Conservation (phyloP, 1,139 yeast genomes). For the Zhuliangozyma parablackwelliae region DNA sequence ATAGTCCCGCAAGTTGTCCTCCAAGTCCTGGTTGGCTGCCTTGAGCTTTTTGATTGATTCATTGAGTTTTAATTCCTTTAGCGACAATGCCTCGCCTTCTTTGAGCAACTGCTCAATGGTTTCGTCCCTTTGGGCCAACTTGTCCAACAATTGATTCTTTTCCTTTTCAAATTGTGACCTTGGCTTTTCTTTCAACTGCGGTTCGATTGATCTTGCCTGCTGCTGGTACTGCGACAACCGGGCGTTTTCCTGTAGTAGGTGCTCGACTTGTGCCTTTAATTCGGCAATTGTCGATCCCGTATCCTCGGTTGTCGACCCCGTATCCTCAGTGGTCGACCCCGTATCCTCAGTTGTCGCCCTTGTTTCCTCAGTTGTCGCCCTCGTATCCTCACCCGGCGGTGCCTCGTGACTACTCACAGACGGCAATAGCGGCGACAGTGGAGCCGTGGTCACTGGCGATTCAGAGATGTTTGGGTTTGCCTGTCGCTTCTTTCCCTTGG, state of each 20-base stretch:
- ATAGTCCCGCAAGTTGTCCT: slow-evolving; percentile 32
- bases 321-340: no score
- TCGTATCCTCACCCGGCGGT: not conserved
- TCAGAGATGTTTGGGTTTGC: slow-evolving; percentile 2
- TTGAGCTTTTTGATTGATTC: slow-evolving; percentile 64
- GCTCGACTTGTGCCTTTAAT: not conserved
- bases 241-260: not conserved
- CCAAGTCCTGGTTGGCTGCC: slow-evolving; percentile 43
- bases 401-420: slow-evolving; percentile 1
- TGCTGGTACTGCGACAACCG: not conserved
- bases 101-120: slow-evolving; percentile 56
- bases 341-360: no score
- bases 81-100: slow-evolving; percentile 78
- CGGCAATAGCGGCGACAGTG: slow-evolving; percentile 5
- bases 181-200: no score
- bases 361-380: no score
- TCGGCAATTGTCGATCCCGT: no score
- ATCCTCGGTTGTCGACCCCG: no score
- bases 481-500: slow-evolving; percentile 40
- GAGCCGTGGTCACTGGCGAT: slow-evolving; percentile 5
- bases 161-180: slow-evolving; percentile 7
- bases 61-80: slow-evolving; percentile 66
- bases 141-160: slow-evolving; percentile 14
- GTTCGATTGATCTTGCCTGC: no score
- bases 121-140: slow-evolving; percentile 42